Evolutionary conservation across 768 basidiomycete species (phyloP).

Genomic region (Xerocomellus chrysenteron): DNA sequence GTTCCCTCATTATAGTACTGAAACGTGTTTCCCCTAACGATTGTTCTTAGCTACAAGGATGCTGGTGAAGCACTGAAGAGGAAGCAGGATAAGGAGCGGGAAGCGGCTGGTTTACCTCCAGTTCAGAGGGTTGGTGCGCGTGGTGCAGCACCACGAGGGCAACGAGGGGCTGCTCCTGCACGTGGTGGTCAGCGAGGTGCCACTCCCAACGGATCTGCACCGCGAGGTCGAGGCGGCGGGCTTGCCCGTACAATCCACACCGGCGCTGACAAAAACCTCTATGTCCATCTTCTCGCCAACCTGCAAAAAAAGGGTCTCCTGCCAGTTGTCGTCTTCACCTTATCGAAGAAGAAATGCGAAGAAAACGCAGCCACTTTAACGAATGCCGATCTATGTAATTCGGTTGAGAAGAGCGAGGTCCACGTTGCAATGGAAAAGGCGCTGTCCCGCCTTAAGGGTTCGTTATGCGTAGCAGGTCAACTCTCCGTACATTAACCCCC

Average conservation of each 20-base stretch:
- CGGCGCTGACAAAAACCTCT: conserved; percentile 84
- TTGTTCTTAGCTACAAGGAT: conserved; percentile 69
- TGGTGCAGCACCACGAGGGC: conserved; percentile 55
- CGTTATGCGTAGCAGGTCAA: conserved; percentile 1
- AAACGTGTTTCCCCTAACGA: conserved; percentile 3
- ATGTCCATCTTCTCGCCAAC: conserved; percentile 86
- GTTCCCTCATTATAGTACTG: neutral
- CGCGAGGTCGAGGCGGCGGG: conserved; percentile 45
- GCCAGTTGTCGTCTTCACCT: conserved; percentile 94
- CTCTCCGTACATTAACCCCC: conserved; percentile 2
- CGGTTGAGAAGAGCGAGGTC: conserved; percentile 95
- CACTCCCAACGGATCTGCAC: conserved; percentile 36
- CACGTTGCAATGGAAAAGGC: conserved; percentile 94
- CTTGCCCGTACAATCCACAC: conserved; percentile 59
- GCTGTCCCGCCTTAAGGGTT: conserved; percentile 86
- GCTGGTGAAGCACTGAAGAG: conserved; percentile 85
- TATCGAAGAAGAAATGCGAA: conserved; percentile 96
- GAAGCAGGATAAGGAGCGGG: conserved; percentile 98
- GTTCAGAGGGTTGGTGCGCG: conserved; percentile 83
- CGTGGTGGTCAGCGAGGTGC: conserved; percentile 57
- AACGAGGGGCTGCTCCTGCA: conserved; percentile 46
- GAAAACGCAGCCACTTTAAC: conserved; percentile 91
- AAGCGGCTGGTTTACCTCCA: conserved; percentile 89
- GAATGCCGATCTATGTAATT: conserved; percentile 83
- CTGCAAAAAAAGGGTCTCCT: conserved; percentile 83